Evolutionary conservation across 192 early-diverging fungal genomes (phyloP), one percentile per base, ranked within the genome.

Genomic region (Funneliformis geosporum): DNA sequence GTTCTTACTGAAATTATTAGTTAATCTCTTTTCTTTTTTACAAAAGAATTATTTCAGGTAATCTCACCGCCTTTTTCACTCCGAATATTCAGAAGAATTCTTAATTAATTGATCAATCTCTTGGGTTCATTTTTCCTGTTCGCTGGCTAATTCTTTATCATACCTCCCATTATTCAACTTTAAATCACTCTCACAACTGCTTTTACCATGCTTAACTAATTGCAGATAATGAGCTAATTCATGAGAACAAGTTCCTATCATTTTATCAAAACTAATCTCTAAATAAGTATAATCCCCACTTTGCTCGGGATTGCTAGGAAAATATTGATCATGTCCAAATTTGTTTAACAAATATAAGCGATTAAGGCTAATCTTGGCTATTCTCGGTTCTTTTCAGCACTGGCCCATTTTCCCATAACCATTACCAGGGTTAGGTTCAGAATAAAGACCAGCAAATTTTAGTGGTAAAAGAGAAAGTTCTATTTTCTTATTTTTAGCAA

Each of bases 281-380:
- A 73, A 40, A 73, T 73, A 73, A 46, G 68, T 6, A 70, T n/a
- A 46, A 25, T 73, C 71, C 8, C 7, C 3, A 55, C 21, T 73
- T n/a, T n/a, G n/a, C n/a, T n/a, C n/a, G n/a, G n/a, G n/a, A n/a
- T n/a, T n/a, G n/a, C n/a, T n/a, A 18, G 71, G 4, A 73, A 73
- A 73, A 50, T 73, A 73, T 1, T n/a, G 46, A 6, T 73, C n/a
- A 73, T 50, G 0, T 18, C 33, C 71, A 1, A 73, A 47, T 50
- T 73, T 73, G n/a, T 73, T 73, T 7, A 73, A 18, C 28, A 73
- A 73, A 73, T 73, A 73, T 73, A 73, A 73, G 8, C 43, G 71
- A 73, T 73, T 73, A 40, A 73, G 44, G 4, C 12, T 25, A 18
- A 73, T 73, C 2, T 18, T 43, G 5, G 11, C 47, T 25, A 16